Base-by-base conservation (phyloP, 352 stramenopile species). In the Globisporangium polare region DNA sequence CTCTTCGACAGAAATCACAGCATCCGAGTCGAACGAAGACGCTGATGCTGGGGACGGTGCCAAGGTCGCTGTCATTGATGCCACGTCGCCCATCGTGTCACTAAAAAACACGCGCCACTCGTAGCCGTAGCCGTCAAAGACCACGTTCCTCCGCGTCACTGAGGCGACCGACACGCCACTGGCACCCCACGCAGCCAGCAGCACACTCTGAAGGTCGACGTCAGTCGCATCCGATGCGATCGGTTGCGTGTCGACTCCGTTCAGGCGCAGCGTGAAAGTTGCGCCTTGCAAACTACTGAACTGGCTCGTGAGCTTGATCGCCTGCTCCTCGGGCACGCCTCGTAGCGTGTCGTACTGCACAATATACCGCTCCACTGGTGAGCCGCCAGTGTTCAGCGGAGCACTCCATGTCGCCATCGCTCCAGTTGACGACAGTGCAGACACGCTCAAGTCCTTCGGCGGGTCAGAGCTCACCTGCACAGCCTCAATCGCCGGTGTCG, bases 51-150 rank as follows among this genome's bases (percentile, higher is more conserved):
- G 47, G 42, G 27, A 57, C 45, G 5, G 42, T 12, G 27, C 26
- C 41, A 61, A 45, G 37, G 31, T 65, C 33, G 24, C 53, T 43
- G 33, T 49, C 8, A 83, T 54, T 17, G 90, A 53, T 1, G 73
- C 64, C 0, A 91, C 63, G 20, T 92, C 77, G 17, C 83, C 83
- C 0, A 85, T 51, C 2, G 59, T 75, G 31, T 84, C 74, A 12
- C 73, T 74, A 49, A 93, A 95, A 12, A 69, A 78, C 18, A 93
- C 69, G 8, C 72, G 66, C 83, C 83, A 95, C 60, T 90, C 75
- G 50, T 83, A 90, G 3, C 83, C 83, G 54, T 83, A 86, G 2
- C 76, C 77, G 0, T 69, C 71, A 12, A 83, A 75, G 0, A 86
- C 56, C 1, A 90, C 58, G 33, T 51, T 79, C 9, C 69, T 82